phyloP scores from a whole-genome alignment of 2,329 filamentous ascomycete species.

The Trichoderma simmonsii region DNA sequence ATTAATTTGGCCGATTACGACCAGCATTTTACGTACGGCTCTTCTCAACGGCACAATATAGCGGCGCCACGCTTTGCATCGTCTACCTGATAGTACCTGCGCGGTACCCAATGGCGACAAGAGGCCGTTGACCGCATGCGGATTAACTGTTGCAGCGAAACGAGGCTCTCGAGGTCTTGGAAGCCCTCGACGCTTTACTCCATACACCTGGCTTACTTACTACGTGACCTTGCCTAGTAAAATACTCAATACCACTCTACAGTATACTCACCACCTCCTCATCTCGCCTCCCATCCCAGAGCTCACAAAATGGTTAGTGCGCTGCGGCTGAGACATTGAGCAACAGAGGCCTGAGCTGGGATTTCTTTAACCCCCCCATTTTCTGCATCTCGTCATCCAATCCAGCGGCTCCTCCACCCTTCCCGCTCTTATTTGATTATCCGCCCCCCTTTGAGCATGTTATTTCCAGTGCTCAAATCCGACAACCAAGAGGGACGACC shows the following conservation, averaged over 20 bases:
- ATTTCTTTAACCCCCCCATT: not conserved
- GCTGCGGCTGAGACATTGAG: conserved; percentile 9
- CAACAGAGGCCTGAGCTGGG: not conserved
- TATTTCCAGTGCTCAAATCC: conserved; percentile 30
- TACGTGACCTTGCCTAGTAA: not conserved
- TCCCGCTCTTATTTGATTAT: conserved; percentile 13
- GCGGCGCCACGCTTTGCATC: not conserved
- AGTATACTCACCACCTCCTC: not conserved
- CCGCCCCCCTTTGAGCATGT: conserved; percentile 9
- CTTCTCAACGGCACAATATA: not conserved
- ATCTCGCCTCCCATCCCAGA: not conserved
- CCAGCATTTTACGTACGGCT: not conserved
- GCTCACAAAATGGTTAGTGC: conserved; percentile 1
- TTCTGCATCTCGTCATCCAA: not conserved
- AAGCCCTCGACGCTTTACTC: not conserved
- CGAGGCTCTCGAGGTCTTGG: not conserved
- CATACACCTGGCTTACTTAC: not conserved
- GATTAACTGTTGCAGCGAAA: conserved; percentile 5
- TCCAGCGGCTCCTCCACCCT: not conserved
- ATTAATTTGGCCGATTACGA: not conserved
- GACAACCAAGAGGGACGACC: conserved; percentile 8
- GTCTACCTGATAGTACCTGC: not conserved
- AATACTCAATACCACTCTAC: not conserved
- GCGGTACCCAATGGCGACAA: not conserved
- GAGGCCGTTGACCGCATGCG: not conserved